A percentile compares a stretch with the other conserved stretches of the same genome.
These are phyloP conservation scores for Miscanthus sacchariflorus DNA, from an alignment of 202 grass and related monocot genomes.

Conservation along the genomic window DNA sequence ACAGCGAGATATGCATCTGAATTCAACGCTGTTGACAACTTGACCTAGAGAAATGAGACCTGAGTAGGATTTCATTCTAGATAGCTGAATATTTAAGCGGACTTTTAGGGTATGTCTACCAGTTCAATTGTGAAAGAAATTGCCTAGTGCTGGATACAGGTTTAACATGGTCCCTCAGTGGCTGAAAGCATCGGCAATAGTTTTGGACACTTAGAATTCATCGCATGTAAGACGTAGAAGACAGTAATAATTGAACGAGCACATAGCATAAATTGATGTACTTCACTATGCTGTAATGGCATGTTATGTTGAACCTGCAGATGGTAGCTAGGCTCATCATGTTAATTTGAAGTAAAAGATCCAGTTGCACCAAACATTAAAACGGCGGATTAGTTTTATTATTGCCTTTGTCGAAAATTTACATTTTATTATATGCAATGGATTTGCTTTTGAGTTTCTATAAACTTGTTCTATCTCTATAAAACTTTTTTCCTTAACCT, in stretches of 20 bases:
- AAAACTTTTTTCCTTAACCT: background rate
- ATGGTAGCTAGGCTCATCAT: conserved; percentile 9
- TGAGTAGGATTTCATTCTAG: background rate
- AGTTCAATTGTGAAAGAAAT: background rate
- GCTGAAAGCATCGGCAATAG: background rate
- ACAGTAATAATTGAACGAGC: background rate
- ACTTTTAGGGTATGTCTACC: background rate
- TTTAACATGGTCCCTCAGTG: background rate
- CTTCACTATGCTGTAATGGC: background rate
- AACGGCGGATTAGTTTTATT: background rate
- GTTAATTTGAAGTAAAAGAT: conserved; percentile 11
- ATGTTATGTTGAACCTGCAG: background rate
- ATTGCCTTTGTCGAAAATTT: background rate
- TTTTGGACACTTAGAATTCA: conserved; percentile 4
- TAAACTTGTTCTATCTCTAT: background rate
- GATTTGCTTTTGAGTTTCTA: background rate
- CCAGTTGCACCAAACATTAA: background rate
- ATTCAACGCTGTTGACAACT: background rate
- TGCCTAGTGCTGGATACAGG: background rate
- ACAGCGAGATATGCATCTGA: background rate
- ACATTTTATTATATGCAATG: background rate
- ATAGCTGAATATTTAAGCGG: background rate
- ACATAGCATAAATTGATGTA: background rate
- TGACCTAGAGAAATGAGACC: background rate
- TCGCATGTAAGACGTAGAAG: background rate